Evolutionary conservation across 805 yeast genomes (phyloP).

Genomic region (Candida incommunis): DNA sequence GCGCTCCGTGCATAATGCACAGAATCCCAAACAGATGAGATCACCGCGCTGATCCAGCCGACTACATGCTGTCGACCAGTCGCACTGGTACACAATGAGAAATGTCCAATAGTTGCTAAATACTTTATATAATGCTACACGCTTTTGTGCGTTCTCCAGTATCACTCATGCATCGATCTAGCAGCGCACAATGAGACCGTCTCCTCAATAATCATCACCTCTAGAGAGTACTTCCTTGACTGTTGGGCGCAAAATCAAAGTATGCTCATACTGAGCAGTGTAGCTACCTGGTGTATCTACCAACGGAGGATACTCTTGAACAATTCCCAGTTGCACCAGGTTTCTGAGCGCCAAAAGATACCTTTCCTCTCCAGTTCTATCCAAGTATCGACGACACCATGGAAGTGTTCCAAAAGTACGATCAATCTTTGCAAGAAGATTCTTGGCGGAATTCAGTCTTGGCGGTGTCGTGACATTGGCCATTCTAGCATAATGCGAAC

Average conservation of each 20-base stretch:
- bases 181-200: too few species aligned
- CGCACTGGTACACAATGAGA: too few species aligned
- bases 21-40: too few species aligned
- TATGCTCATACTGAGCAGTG: conserved; percentile 96
- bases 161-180: too few species aligned
- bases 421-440: conserved; percentile 55
- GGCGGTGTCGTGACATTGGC: conserved; percentile 37
- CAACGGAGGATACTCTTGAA: conserved; percentile 88
- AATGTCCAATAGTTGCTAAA: too few species aligned
- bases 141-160: too few species aligned
- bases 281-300: conserved; percentile 71
- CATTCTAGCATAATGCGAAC: conserved; percentile 78
- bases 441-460: conserved; percentile 52
- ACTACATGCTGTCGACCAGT: too few species aligned
- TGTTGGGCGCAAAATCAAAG: conserved; percentile 78
- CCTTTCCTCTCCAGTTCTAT: conserved; percentile 82
- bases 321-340: conserved; percentile 73
- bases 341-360: conserved; percentile 76
- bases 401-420: conserved; percentile 86
- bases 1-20: too few species aligned
- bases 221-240: conserved; percentile 88
- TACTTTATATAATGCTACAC: too few species aligned
- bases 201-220: conserved; percentile 79
- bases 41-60: too few species aligned
- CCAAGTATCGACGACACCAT: conserved; percentile 91